A percentile compares a stretch with the other conserved stretches of the same genome.
Evolutionary conservation across 2,329 filamentous ascomycete species (phyloP).

Genomic region (Diplocarpon mali): DNA sequence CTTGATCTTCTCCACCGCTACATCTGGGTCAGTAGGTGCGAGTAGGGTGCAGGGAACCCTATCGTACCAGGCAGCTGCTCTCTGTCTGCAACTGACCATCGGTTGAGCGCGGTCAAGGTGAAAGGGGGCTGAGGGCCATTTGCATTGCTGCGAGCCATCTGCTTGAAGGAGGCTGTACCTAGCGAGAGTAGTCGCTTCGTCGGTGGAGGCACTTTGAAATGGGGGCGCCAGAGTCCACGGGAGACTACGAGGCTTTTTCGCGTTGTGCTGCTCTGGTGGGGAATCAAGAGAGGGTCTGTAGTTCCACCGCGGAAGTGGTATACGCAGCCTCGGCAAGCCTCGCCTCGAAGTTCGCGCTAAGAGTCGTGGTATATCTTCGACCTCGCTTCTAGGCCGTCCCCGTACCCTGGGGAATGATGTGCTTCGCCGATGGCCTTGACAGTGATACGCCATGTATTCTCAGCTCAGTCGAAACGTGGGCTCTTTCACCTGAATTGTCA

Average conservation of each 20-base stretch:
- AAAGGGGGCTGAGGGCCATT: slow-evolving; percentile 16
- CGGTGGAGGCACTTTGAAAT: slow-evolving; percentile 7
- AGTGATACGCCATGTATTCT: slow-evolving; percentile 37
- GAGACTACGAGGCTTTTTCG: not conserved
- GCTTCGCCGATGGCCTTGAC: slow-evolving; percentile 14
- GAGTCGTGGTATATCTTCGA: no score
- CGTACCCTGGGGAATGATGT: not conserved
- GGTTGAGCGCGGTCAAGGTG: slow-evolving; percentile 65
- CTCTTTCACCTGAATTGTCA: slow-evolving; percentile 51
- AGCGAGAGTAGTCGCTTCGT: not conserved
- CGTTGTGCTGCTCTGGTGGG: not conserved
- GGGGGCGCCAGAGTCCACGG: not conserved
- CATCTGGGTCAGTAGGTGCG: slow-evolving; percentile 11
- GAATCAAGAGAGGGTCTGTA: no score
- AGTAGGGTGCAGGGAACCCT: not conserved
- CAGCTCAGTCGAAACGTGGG: slow-evolving; percentile 34
- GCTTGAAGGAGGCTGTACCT: slow-evolving; percentile 8
- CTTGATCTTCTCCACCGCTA: slow-evolving; percentile 57
- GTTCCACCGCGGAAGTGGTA: no score
- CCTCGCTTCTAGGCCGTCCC: not conserved
- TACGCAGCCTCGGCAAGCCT: not conserved
- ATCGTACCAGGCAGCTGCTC: slow-evolving; percentile 50
- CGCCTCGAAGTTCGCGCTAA: not conserved
- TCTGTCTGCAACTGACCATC: slow-evolving; percentile 73
- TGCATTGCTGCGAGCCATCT: slow-evolving; percentile 10